These are phyloP conservation scores for Cronartium ribicola DNA, from an alignment of 1,284 basidiomycete species.

Conservation along the genomic window DNA sequence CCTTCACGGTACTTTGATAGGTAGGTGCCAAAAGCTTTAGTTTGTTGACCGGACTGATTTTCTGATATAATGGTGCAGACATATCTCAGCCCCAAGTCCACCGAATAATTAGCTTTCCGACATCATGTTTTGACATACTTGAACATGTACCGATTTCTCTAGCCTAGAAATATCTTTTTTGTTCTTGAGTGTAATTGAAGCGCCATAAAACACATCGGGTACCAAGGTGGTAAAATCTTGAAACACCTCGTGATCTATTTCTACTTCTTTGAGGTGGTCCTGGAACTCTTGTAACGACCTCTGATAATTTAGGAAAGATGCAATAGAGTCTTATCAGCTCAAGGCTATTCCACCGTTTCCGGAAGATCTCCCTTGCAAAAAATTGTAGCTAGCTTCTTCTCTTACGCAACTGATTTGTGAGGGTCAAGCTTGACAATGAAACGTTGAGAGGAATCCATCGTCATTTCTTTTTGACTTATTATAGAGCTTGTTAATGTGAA, in stretches of 20 bases:
- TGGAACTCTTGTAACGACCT: conserved; percentile 26
- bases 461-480: too few species aligned
- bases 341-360: neutral
- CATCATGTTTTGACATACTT: conserved; percentile 10
- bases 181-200: conserved; percentile 19
- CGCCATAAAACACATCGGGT: conserved; percentile 39
- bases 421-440: conserved; percentile 3
- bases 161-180: conserved; percentile 12
- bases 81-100: too few species aligned
- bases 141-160: conserved; percentile 15
- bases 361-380: neutral
- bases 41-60: neutral
- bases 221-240: conserved; percentile 29
- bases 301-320: too few species aligned
- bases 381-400: neutral
- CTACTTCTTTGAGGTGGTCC: conserved; percentile 9
- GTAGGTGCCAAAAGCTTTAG: neutral
- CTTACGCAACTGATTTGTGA: neutral
- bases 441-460: neutral
- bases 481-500: too few species aligned
- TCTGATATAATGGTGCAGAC: too few species aligned
- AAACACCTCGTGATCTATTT: conserved; percentile 26
- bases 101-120: conserved; percentile 14
- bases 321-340: neutral
- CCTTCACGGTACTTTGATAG: neutral